Evolutionary conservation across 345 rosid species (phyloP), one percentile per base, ranked within the genome.

Genomic region (Melaleuca quinquenervia): DNA sequence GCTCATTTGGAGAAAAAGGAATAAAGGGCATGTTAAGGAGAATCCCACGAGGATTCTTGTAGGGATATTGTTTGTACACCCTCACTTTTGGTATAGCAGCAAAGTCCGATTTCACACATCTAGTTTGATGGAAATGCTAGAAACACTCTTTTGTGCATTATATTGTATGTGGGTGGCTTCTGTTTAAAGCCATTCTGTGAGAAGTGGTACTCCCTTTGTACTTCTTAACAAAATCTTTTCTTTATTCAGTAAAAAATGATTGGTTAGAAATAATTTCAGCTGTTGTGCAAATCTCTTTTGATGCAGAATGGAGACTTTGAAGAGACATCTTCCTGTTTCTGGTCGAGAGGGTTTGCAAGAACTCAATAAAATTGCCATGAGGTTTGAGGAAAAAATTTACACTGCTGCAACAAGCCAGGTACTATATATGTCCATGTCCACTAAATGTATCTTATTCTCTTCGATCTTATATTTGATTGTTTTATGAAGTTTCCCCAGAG

Each of bases 341-440:
- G 95, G 94, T 10, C 89, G 91, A 45, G 98, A 94, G 41, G 98
- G 96, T 84, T 82, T 94, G 15, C 89, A 87, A 55, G 98, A 94
- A 88, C 95, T 95, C 64, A 92, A 89, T 88, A 94, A 94, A 87
- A 93, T 95, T 85, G 98, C 97, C 76, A 92, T 86, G 70, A 90
- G 96, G 86, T 96, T 95, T 50, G 99, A 97, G 93, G 96, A 94
- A 85, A 96, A 92, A 90, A 94, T 91, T 82, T 97, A 90, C 87
- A 89, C 90, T 21, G 90, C 92, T 82, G 98, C 98, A 84, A 62
- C 64, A 55, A 93, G 91, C 89, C 98, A 93, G 98, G 99, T 96
- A 89, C 56, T 14, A 15, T 64, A 44, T 45, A 44, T 50, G 36
- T 26, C 32, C 22, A 45, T 32, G 70, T 58, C 70, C 70, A 58